A percentile compares a stretch with the other conserved stretches of the same genome.
Evolutionary conservation across 1,139 yeast genomes (phyloP).

Genomic region (Scheffersomyces illinoinensis): DNA sequence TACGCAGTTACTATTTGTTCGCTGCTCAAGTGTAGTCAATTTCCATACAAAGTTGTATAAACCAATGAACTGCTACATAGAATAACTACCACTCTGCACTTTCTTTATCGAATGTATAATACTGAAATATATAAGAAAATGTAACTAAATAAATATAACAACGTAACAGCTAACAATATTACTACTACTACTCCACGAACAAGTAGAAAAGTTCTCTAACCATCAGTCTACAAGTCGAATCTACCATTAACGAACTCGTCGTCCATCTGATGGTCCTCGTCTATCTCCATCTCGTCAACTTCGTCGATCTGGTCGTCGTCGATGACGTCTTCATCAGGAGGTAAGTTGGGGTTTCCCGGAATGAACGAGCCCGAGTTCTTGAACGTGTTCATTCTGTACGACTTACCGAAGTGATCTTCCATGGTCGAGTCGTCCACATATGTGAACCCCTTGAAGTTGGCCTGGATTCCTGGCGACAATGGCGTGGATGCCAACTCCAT

Average conservation of each 20-base stretch:
- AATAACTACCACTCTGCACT: background rate
- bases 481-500: constrained; percentile 75
- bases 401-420: constrained; percentile 72
- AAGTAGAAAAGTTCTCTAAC: constrained; percentile 3
- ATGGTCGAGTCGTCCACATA: constrained; percentile 93
- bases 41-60: no score
- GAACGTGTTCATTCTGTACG: constrained; percentile 47
- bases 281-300: constrained; percentile 52
- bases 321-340: constrained; percentile 81
- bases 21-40: background rate
- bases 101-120: background rate
- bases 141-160: constrained; percentile 2
- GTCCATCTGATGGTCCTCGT: constrained; percentile 46
- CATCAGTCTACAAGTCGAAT: constrained; percentile 61
- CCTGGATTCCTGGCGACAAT: constrained; percentile 90
- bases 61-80: background rate
- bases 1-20: no score
- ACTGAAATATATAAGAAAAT: constrained; percentile 3
- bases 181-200: background rate
- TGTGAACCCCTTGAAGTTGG: constrained; percentile 93
- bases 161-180: background rate
- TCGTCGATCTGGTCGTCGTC: constrained; percentile 72
- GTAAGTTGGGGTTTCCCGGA: constrained; percentile 75
- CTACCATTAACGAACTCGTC: constrained; percentile 86
- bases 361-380: constrained; percentile 71